These are phyloP conservation scores for Parietaria judaica DNA, from an alignment of 306 rosid genomes.

Conservation along the genomic window DNA sequence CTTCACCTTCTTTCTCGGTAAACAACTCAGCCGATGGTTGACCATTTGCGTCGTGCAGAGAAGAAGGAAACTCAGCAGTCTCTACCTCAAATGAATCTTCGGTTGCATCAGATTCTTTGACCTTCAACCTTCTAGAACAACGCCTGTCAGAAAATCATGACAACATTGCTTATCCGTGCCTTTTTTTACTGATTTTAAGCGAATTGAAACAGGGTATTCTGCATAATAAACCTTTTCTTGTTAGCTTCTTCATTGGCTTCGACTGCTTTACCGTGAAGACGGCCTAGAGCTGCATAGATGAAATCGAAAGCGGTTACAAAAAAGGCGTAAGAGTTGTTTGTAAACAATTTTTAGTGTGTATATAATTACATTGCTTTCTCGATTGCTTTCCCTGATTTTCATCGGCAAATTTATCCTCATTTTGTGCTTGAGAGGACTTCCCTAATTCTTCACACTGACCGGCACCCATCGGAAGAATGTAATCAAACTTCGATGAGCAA, in stretches of 20 bases:
- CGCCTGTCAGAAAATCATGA: constrained; percentile 31
- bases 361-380: constrained; percentile 37
- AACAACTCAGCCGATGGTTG: neutral
- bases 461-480: constrained; percentile 29
- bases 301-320: constrained; percentile 15
- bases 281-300: constrained; percentile 48
- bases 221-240: constrained; percentile 40
- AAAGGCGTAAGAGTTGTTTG: neutral
- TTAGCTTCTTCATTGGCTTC: constrained; percentile 27
- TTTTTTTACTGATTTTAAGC: neutral
- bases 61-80: constrained; percentile 9
- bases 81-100: constrained; percentile 23
- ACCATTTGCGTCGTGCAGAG: constrained; percentile 5
- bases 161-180: neutral
- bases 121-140: constrained; percentile 39
- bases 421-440: constrained; percentile 28
- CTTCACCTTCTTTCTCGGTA: constrained; percentile 21
- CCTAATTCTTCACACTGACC: constrained; percentile 23
- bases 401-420: constrained; percentile 17
- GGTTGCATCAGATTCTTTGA: constrained; percentile 29
- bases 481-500: neutral
- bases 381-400: constrained; percentile 39
- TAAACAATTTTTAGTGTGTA: neutral
- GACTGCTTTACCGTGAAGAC: constrained; percentile 28
- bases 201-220: constrained; percentile 10